Evolutionary conservation across 2,329 filamentous ascomycete genomes (phyloP), one percentile per base, ranked within the genome.

Genomic region (Penicillium olsonii): DNA sequence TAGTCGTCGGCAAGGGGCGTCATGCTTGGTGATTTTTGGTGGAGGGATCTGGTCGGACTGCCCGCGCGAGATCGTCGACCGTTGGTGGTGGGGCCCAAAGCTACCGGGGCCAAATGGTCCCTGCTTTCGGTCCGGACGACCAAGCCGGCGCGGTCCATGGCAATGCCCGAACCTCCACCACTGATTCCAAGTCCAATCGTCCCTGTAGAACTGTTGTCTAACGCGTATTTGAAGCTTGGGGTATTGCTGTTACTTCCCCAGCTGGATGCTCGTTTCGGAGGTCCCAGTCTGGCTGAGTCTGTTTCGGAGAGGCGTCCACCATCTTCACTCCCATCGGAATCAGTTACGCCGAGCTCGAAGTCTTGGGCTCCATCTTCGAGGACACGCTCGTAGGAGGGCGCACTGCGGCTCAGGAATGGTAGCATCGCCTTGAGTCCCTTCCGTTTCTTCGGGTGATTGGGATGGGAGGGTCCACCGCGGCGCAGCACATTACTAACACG

Each of bases 91-190:
- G 80, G 80, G 60, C 68, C 70, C 24, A 73, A 48, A 69, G 75
- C 80, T 12, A 82, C 66, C 8, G 76, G 79, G 14, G 81, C 78
- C 31, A 96, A 71, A 50, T 89, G 80, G 66, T 97, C 94, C 45
- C 90, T 79, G 66, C 90, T 95, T 66, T 96, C 92, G 0, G 89
- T 95, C 58, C 92, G 78, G 2, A 90, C 82, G 45, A 89, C 85
- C 55, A 96, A 68, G 1, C 92, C 92, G 39, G 82, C 84, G 33
- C 90, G 72, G 47, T 83, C 81, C 57, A 82, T 80, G 9, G 76
- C 67, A 55, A 75, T 63, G 49, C 65, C 53, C 63, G 61, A 43
- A 41, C 66, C 60, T 31, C 31, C 37, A 22, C 54, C 59, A 37
- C 67, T 62, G 56, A 72, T 66, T 35, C 71, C 67, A 48, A 71